phyloP scores from a whole-genome alignment of 768 basidiomycete genomes.

The Auriscalpium vulgare region DNA sequence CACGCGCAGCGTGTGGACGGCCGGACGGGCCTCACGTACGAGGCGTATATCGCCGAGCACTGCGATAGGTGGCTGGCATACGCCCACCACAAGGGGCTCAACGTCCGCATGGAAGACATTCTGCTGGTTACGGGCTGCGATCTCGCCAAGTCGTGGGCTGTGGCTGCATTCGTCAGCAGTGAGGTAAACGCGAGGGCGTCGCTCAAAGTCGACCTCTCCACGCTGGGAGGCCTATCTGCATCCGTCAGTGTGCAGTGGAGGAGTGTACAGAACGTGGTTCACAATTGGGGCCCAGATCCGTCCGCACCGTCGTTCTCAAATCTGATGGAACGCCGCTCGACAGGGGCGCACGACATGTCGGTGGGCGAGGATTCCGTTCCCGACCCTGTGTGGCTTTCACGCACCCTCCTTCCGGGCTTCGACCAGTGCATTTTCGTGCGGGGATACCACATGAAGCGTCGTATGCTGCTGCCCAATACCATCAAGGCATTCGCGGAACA shows the following conservation, averaged over 20 bases:
- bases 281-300: background rate
- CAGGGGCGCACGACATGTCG: too few relatives aligned
- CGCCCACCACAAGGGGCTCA: background rate
- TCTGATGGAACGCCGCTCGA: too few relatives aligned
- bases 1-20: background rate
- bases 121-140: background rate
- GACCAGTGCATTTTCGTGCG: background rate
- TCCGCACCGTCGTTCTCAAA: background rate
- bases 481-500: constrained; percentile 1
- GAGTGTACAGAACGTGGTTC: background rate
- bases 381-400: too few relatives aligned
- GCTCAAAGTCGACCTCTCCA: background rate
- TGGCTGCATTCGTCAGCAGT: background rate
- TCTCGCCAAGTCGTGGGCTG: background rate
- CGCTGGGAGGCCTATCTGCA: background rate
- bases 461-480: constrained; percentile 1
- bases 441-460: background rate
- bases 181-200: background rate
- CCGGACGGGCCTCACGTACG: background rate
- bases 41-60: background rate
- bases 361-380: too few relatives aligned
- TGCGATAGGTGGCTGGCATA: background rate
- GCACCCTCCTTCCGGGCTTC: background rate
- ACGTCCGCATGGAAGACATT: background rate
- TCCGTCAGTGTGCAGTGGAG: background rate